Percentiles rank a stretch among this genome's conserved stretches.
Conservation (phyloP, 768 basidiomycete genomes). For the Stropharia rugosoannulata region DNA sequence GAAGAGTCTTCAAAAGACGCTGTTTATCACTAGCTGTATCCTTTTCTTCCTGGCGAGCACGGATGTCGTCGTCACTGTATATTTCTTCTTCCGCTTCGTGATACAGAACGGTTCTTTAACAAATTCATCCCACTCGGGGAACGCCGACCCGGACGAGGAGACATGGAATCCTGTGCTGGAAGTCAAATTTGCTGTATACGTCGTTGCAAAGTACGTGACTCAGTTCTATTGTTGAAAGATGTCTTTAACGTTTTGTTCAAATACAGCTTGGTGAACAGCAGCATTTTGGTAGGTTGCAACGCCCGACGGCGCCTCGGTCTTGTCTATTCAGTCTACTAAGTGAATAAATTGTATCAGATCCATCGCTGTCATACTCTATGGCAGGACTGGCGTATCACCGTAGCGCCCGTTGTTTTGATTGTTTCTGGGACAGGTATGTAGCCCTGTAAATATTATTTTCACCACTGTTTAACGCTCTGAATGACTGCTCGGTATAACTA, state of each 20-base stretch:
- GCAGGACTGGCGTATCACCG: slow-evolving; percentile 14
- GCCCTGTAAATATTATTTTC: neutral
- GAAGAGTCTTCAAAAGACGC: slow-evolving; percentile 7
- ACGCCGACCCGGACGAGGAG: neutral
- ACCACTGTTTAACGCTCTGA: neutral
- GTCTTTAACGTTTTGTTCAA: neutral
- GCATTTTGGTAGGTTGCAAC: slow-evolving; percentile 15
- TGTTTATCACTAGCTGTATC: slow-evolving; percentile 10
- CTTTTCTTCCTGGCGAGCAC: slow-evolving; percentile 21
- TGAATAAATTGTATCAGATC: slow-evolving; percentile 10
- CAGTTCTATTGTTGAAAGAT: neutral
- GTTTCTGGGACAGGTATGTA: slow-evolving; percentile 14
- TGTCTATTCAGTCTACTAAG: neutral
- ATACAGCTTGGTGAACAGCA: slow-evolving; percentile 17
- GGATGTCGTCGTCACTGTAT: slow-evolving; percentile 18
- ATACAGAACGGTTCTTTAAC: slow-evolving; percentile 1
- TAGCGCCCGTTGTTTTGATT: slow-evolving; percentile 16
- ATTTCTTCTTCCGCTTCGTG: slow-evolving; percentile 22
- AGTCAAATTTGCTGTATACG: slow-evolving; percentile 20
- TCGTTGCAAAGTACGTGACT: slow-evolving; percentile 19
- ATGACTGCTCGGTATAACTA: neutral
- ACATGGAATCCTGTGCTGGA: slow-evolving; percentile 16
- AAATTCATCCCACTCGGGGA: neutral
- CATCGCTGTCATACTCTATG: slow-evolving; percentile 18
- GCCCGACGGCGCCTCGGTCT: neutral